phyloP scores from a whole-genome alignment of 208 protist species.

The Balamuthia mandrillaris region DNA sequence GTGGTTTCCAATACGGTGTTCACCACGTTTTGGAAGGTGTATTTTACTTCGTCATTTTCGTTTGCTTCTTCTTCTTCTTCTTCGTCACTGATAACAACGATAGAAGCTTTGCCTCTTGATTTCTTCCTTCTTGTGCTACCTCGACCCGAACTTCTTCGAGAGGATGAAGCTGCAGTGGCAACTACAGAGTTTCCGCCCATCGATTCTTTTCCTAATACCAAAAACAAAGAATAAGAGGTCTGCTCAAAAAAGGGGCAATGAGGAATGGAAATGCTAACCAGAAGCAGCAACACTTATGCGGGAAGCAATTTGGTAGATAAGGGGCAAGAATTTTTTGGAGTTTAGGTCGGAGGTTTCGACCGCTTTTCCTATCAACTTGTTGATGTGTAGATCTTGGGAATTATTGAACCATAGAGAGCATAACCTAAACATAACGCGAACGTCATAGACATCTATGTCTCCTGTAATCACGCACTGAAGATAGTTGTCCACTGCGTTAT shows the following conservation, averaged over 20 bases:
- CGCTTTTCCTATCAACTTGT: not conserved
- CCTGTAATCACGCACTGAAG: constrained; percentile 23
- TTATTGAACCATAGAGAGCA: constrained; percentile 57
- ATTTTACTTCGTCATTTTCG: not conserved
- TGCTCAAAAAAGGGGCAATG: too few species aligned
- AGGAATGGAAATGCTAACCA: too few species aligned
- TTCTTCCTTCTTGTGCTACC: not conserved
- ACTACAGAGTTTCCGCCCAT: too few species aligned
- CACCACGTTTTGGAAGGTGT: constrained; percentile 30
- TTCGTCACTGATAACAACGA: constrained; percentile 2
- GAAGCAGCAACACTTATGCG: too few species aligned
- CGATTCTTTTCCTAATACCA: too few species aligned
- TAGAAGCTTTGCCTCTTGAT: not conserved
- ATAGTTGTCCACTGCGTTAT: constrained; percentile 36
- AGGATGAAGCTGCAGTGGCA: too few species aligned
- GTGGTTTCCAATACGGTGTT: constrained; percentile 34
- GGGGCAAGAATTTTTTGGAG: constrained; percentile 58
- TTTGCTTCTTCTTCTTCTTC: not conserved
- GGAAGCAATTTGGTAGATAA: constrained; percentile 61
- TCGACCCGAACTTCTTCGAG: not conserved
- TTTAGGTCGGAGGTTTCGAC: not conserved
- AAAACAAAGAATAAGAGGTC: too few species aligned
- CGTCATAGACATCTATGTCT: constrained; percentile 47
- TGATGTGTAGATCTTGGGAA: not conserved
- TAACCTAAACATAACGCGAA: constrained; percentile 46